Evolutionary conservation across 2,329 filamentous ascomycete species (phyloP).

Genomic region (Shiraia bambusicola): DNA sequence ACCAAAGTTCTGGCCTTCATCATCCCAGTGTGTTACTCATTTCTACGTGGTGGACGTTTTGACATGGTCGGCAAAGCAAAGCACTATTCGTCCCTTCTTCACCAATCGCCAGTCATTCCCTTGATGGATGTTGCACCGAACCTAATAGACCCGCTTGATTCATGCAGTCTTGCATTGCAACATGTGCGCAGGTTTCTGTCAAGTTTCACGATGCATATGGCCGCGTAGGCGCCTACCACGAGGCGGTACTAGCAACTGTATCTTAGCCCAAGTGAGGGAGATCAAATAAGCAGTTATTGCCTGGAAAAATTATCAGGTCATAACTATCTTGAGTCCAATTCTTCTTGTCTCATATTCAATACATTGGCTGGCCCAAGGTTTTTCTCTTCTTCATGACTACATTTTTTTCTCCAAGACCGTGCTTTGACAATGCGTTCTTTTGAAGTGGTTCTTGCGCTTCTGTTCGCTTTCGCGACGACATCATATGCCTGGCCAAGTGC

Average conservation of each 20-base stretch:
- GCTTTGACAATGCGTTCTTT: constrained; percentile 19
- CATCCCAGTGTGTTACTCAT: too few relatives aligned
- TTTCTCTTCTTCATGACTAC: constrained; percentile 4
- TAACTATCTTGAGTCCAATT: not conserved
- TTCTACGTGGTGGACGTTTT: not conserved
- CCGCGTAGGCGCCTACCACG: constrained; percentile 18
- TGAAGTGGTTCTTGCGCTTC: constrained; percentile 16
- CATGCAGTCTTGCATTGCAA: too few relatives aligned
- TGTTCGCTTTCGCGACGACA: constrained; percentile 23
- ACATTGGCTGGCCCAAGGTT: constrained; percentile 17
- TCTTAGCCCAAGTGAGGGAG: not conserved
- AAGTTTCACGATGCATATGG: constrained; percentile 20
- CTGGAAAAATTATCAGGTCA: constrained; percentile 5
- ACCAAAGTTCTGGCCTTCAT: not conserved
- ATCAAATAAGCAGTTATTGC: not conserved
- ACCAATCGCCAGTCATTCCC: constrained; percentile 5
- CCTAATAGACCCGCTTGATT: constrained; percentile 1
- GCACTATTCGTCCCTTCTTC: not conserved
- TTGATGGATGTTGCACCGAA: constrained; percentile 4
- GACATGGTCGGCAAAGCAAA: not conserved
- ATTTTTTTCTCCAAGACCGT: not conserved
- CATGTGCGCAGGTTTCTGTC: constrained; percentile 12
- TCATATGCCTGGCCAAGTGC: constrained; percentile 20
- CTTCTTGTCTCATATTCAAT: not conserved
- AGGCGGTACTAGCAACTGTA: not conserved